Evolutionary conservation across 345 rosid species (phyloP), one percentile per base, ranked within the genome.

Genomic region (Populus davidiana): DNA sequence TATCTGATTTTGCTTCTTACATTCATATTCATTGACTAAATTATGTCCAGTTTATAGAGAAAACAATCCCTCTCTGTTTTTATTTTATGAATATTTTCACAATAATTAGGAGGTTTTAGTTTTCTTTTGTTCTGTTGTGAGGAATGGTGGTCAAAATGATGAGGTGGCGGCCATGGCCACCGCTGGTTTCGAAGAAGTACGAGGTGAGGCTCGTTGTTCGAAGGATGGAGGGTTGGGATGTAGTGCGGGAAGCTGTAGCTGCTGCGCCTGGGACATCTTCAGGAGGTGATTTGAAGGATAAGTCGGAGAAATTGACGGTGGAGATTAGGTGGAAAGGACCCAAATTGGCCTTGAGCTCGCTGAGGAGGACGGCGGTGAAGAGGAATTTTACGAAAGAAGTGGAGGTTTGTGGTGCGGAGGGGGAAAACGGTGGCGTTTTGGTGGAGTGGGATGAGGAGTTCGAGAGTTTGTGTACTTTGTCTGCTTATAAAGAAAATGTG

Each of bases 321-420:
- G 96, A 93, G 97, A 81, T 96, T 86, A 87, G 93, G 7, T 96
- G 99, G 99, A 96, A 91, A 84, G 99, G 99, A 2, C 94, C 92
- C n/a, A 95, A 91, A 81, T 83, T 83, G 86, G 90, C 96, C 36
- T 77, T 93, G 84, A 91, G 93, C 49, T 88, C 95, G 72, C 75
- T 93, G 38, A 86, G 94, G 77, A 85, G 98, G 76, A 79, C 87
- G 54, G 69, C 79, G 11, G 92, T 92, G 81, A 96, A 90, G 92
- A 89, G 97, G 86, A 89, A 93, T 75, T 88, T 91, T 82, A 93
- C 99, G 1, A 89, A 83, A 85, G 94, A 89, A 47, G 91, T 80
- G 73, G 88, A 86, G 75, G 47, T 47, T 69, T 38, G 21, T 69
- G 35, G 50, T 47, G 90, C 74, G 1, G 83, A 72, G 35, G 83